Conservation (phyloP, 768 basidiomycete genomes). For the Serpula lacrymans region DNA sequence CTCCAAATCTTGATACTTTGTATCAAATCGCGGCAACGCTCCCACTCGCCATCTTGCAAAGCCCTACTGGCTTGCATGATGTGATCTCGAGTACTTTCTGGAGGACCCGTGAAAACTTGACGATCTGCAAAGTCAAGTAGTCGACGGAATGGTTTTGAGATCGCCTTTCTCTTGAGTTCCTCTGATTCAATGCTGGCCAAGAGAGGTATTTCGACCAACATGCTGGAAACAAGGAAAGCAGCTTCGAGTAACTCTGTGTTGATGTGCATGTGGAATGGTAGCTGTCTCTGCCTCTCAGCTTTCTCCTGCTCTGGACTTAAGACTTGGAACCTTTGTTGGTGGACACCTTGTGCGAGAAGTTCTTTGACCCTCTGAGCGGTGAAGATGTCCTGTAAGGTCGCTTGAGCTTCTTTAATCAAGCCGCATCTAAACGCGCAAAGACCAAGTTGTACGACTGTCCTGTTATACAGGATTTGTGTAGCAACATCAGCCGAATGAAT, state of each 20-base stretch:
- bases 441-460: constrained; percentile 95
- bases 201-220: constrained; percentile 96
- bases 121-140: constrained; percentile 95
- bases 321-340: constrained; percentile 85
- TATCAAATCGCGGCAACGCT: constrained; percentile 88
- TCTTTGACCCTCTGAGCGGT: constrained; percentile 97
- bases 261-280: constrained; percentile 99
- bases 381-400: constrained; percentile 92
- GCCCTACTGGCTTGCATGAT: constrained; percentile 99
- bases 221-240: constrained; percentile 96
- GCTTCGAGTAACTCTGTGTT: constrained; percentile 97
- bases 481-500: constrained; percentile 95
- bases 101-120: constrained; percentile 96
- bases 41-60: constrained; percentile 95
- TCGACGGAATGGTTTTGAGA: constrained; percentile 96
- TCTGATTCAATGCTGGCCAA: constrained; percentile 93
- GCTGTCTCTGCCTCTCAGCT: constrained; percentile 89
- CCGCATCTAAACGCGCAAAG: constrained; percentile 96
- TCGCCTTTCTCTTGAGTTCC: constrained; percentile 87
- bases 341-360: constrained; percentile 93
- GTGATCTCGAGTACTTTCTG: constrained; percentile 98
- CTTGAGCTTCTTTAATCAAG: constrained; percentile 89
- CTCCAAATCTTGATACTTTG: constrained; percentile 98
- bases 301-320: constrained; percentile 95
- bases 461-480: constrained; percentile 97